Evolutionary conservation across 2,329 filamentous ascomycete species (phyloP).

Genomic region (Setomelanomma holmii): DNA sequence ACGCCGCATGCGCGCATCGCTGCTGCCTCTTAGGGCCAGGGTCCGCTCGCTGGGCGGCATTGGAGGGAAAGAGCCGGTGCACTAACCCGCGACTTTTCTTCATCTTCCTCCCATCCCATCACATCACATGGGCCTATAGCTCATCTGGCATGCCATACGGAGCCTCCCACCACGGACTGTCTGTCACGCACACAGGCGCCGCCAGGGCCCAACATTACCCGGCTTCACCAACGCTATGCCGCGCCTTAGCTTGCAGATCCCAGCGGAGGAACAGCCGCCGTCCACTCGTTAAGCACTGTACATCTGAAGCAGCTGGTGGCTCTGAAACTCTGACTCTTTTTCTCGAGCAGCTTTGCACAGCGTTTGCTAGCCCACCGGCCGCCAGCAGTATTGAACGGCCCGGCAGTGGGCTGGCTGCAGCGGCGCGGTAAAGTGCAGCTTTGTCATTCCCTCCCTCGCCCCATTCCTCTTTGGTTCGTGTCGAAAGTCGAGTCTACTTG

Average conservation of each 20-base stretch:
- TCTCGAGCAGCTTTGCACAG: conserved; percentile 21
- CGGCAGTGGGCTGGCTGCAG: too few species aligned
- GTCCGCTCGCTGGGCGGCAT: conserved; percentile 12
- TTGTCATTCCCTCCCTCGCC: not conserved
- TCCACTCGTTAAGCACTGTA: conserved; percentile 29
- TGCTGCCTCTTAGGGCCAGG: not conserved
- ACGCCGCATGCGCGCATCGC: conserved; percentile 7
- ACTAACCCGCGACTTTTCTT: conserved; percentile 6
- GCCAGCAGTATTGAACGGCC: not conserved
- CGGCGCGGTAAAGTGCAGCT: conserved; percentile 11
- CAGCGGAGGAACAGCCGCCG: conserved; percentile 35
- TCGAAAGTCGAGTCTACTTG: too few species aligned
- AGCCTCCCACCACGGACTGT: not conserved
- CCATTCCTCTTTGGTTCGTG: not conserved
- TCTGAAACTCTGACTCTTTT: too few species aligned
- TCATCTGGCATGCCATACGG: too few species aligned
- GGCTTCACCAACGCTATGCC: conserved; percentile 31
- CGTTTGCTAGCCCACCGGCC: conserved; percentile 12
- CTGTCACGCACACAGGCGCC: not conserved
- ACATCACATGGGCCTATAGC: conserved; percentile 9
- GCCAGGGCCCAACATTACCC: conserved; percentile 28
- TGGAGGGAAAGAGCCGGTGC: conserved; percentile 28
- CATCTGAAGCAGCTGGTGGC: too few species aligned
- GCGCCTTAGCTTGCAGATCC: conserved; percentile 30
- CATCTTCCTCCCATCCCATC: conserved; percentile 7